Evolutionary conservation across 768 basidiomycete genomes (phyloP), one percentile per base, ranked within the genome.

Genomic region (Paxillus rubicundulus): DNA sequence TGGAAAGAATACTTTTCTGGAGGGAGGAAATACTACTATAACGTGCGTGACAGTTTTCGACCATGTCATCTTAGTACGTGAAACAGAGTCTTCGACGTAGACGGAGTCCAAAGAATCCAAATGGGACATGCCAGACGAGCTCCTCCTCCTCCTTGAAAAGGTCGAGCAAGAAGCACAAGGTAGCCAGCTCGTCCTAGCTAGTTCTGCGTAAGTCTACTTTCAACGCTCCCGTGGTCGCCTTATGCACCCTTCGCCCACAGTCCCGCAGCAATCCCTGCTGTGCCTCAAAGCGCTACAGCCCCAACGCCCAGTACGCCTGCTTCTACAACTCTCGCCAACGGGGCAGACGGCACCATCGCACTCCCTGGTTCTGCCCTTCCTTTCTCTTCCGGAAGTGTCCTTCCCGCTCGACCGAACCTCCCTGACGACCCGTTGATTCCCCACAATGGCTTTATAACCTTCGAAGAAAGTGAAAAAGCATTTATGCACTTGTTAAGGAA

Each of bases 1-100:
- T 98, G 95, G 95, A 97, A 96, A 66, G 92, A 97, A 69, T 99
- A 98, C 67, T 89, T 91, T 58, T 90, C 91, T 3, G 89, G 89
- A 47, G 93, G 92, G 27, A 74, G 92, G 59, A 93, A 93, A 64
- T 94, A 94, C 67, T 94, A 90, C 68, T 92, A 92, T 58, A 87
- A 94, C 67, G 91, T 90, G 53, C 39, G 82, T 66, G 16, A 14
- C 32, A 41, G 30, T 27, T 13, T 27, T 14, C 27, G 10, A n/a
- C 38, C 30, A 44, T 9, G 18, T 40, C n/a, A 20, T 41, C 36
- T 32, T 36, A 33, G 12, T 20, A 12, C 33, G 18, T 48, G 53
- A 33, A 51, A 57, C 45, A 34, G 33, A 53, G 21, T 40, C 41
- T 2, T 41, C 9, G 36, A 14, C 62, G 2, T 63, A 97, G 86